Evolutionary conservation across 441 rosid species (phyloP), one percentile per base, ranked within the genome.

Genomic region (Erodium texanum): DNA sequence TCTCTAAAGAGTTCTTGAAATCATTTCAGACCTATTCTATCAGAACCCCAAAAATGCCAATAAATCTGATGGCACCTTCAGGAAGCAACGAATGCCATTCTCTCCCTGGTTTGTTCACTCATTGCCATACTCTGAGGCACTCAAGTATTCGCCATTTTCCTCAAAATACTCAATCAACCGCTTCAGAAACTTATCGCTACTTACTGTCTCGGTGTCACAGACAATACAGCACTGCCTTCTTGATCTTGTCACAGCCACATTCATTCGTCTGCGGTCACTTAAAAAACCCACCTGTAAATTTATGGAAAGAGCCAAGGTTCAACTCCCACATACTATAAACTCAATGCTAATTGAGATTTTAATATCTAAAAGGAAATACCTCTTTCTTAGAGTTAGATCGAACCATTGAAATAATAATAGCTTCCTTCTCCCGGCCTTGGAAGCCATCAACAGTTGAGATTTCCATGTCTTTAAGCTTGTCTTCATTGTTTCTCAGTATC

Each of bases 401-500:
- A 74, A 92, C 98, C 97, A 89, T 92, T 58, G 99, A 94, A 68
- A 94, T 92, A 67, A 94, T 86, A 48, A 94, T 87, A 12, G 96
- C 92, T 77, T 92, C 99, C 80, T 92, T 89, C 81, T 85, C 99
- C 66, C 96, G 83, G 71, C 98, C 99, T 76, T 92, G 99, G 77
- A 94, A 94, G 69, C 97, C 99, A 76, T 93, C 99, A 72, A 91
- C 99, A 0, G 97, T 91, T 18, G 97, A 94, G 72, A 94, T 82
- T 76, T 94, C 99, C 79, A 88, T 66, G 73, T 87, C 89, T 73
- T 85, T 88, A 5, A 92, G 86, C 78, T 87, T 87, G 69, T 82
- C 85, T 66, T 89, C 94, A 59, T 84, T 86, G 79, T 87, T 80
- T 77, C 75, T 88, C 69, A 88, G 77, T 74, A 89, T 83, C 84